A percentile compares a stretch with the other conserved stretches of the same genome.
These are phyloP conservation scores for Geotrichum cucujoidarum DNA, from an alignment of 1,139 yeast species.

Conservation along the genomic window DNA sequence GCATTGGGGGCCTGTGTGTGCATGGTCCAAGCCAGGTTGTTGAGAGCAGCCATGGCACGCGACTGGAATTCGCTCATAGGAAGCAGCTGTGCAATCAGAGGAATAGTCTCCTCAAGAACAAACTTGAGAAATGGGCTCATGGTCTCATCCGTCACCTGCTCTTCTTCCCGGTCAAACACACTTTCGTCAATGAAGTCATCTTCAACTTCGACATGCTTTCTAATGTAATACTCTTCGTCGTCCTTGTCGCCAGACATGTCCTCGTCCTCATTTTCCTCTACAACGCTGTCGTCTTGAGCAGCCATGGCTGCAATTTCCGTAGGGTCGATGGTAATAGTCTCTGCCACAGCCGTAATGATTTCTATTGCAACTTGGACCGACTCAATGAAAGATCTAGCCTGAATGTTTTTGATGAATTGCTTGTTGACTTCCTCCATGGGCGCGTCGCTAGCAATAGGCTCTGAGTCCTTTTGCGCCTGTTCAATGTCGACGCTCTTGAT, in stretches of 20 bases:
- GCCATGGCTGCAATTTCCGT: slow-evolving; percentile 6
- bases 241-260: slow-evolving; percentile 18
- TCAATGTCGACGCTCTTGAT: slow-evolving; percentile 42
- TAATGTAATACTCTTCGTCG: slow-evolving; percentile 13
- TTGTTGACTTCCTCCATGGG: slow-evolving; percentile 34
- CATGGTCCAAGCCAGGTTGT: slow-evolving; percentile 47
- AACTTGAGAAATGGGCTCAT: slow-evolving; percentile 9
- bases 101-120: slow-evolving; percentile 4
- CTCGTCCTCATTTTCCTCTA: slow-evolving; percentile 22
- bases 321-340: slow-evolving; percentile 42
- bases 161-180: slow-evolving; percentile 11
- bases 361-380: slow-evolving; percentile 69
- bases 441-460: slow-evolving; percentile 28
- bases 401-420: slow-evolving; percentile 40
- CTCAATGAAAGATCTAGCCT: slow-evolving; percentile 51
- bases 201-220: slow-evolving; percentile 5
- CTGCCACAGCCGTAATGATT: slow-evolving; percentile 68
- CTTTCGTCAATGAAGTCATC: slow-evolving; percentile 8
- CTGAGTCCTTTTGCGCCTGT: slow-evolving; percentile 38
- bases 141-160: background rate
- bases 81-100: slow-evolving; percentile 2
- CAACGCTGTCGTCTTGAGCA: slow-evolving; percentile 19
- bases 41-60: slow-evolving; percentile 60
- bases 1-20: slow-evolving; percentile 22
- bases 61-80: slow-evolving; percentile 31